phyloP scores from a whole-genome alignment of 176 grass and related monocot species.

The Oropetium thomaeum region DNA sequence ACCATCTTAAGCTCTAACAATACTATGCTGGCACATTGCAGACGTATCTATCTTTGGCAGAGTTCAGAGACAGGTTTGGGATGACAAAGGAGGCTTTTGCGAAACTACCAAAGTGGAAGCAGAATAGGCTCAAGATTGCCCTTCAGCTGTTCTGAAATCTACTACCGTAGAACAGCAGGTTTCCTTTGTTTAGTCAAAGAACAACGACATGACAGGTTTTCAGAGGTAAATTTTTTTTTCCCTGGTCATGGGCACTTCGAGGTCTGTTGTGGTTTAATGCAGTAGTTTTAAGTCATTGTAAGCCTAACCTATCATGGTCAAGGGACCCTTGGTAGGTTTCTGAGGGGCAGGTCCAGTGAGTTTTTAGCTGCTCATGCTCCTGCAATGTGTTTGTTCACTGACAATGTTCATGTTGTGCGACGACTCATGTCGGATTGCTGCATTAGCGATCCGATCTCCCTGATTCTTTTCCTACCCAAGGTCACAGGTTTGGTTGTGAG shows the following conservation, averaged over 20 bases:
- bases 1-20: not conserved
- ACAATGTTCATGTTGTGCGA: constrained; percentile 28
- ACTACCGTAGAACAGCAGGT: not conserved
- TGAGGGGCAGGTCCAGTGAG: constrained; percentile 60
- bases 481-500: constrained; percentile 73
- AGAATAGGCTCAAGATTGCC: constrained; percentile 91
- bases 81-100: constrained; percentile 91
- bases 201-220: constrained; percentile 27
- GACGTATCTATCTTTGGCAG: constrained; percentile 65
- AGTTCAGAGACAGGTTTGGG: constrained; percentile 84
- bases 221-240: constrained; percentile 7
- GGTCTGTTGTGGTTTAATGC: constrained; percentile 10
- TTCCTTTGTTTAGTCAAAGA: constrained; percentile 14
- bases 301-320: constrained; percentile 31
- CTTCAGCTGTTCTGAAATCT: constrained; percentile 79
- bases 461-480: constrained; percentile 51
- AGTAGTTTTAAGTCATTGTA: constrained; percentile 7
- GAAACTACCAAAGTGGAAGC: constrained; percentile 97
- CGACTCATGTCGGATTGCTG: constrained; percentile 10
- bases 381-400: constrained; percentile 26
- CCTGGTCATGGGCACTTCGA: not conserved
- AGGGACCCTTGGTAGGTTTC: constrained; percentile 38
- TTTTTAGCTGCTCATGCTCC: constrained; percentile 91
- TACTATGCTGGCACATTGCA: constrained; percentile 35
- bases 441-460: constrained; percentile 40